Conservation (phyloP, 495 filamentous ascomycete genomes). For the Penicillium simplicissimum region DNA sequence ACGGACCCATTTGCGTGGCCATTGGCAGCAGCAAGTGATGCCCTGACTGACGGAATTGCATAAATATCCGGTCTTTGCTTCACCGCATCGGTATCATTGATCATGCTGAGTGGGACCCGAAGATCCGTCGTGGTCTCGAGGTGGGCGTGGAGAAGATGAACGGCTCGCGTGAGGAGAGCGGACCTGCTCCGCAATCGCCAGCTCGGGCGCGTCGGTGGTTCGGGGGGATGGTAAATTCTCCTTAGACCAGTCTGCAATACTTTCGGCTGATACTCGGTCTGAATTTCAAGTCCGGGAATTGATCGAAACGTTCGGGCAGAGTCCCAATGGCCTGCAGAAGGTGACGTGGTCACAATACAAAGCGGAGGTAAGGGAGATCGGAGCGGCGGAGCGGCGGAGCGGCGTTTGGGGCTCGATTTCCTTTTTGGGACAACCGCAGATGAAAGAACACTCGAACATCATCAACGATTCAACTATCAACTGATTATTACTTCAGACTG, state of each 20-base stretch:
- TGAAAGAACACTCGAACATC: neutral
- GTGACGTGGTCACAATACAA: slow-evolving; percentile 2
- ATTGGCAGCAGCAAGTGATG: neutral
- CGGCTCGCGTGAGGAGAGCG: neutral
- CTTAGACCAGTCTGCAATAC: neutral
- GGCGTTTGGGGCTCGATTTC: neutral
- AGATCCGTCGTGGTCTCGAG: neutral
- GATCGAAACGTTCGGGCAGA: neutral
- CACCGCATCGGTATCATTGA: slow-evolving; percentile 23
- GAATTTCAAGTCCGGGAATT: neutral
- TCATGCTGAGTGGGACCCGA: slow-evolving; percentile 18
- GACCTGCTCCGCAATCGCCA: slow-evolving; percentile 3
- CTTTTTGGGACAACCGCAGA: neutral
- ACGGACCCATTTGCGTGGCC: neutral
- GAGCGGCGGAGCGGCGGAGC: slow-evolving; percentile 1
- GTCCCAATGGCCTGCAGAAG: neutral
- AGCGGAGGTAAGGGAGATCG: neutral
- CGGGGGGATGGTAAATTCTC: neutral
- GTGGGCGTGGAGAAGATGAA: slow-evolving; percentile 1
- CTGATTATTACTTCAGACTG: too few species aligned
- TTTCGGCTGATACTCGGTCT: neutral
- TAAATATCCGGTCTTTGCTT: slow-evolving; percentile 17
- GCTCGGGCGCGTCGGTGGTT: neutral
- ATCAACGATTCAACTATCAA: too few species aligned
- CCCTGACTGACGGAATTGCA: neutral